Conservation (phyloP, 176 grass and related monocot species). For the Bolboschoenus planiculmis region DNA sequence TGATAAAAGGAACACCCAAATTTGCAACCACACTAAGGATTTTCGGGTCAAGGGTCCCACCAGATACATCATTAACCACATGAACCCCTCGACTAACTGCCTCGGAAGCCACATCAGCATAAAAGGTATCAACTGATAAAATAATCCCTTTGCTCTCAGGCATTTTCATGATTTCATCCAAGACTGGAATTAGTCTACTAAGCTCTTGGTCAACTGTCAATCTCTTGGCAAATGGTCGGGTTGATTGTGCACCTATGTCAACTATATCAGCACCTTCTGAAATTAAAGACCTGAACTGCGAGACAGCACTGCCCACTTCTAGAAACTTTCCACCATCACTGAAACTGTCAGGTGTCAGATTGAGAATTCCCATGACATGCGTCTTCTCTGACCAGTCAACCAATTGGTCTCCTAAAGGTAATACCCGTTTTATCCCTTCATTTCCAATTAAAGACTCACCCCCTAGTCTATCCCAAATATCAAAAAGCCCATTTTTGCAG, state of each 20-base stretch:
- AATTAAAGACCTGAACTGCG: slow-evolving; percentile 54
- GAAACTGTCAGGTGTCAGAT: slow-evolving; percentile 88
- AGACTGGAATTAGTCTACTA: slow-evolving; percentile 62
- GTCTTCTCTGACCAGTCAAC: slow-evolving; percentile 68
- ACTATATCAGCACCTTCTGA: slow-evolving; percentile 84
- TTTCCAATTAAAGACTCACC: slow-evolving; percentile 69
- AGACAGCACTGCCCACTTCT: slow-evolving; percentile 42
- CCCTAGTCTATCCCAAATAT: slow-evolving; percentile 61
- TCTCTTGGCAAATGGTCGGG: slow-evolving; percentile 58
- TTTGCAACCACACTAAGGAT: slow-evolving; percentile 67
- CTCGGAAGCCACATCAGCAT: slow-evolving; percentile 60
- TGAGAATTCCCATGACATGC: slow-evolving; percentile 77
- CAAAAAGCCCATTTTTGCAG: slow-evolving; percentile 48
- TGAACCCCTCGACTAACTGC: slow-evolving; percentile 72
- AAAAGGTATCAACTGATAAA: slow-evolving; percentile 80
- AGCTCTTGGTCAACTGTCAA: slow-evolving; percentile 66
- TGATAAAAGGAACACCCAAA: slow-evolving; percentile 66
- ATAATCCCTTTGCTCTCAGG: slow-evolving; percentile 63
- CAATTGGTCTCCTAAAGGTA: slow-evolving; percentile 39
- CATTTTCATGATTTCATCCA: slow-evolving; percentile 48
- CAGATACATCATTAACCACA: slow-evolving; percentile 81
- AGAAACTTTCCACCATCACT: slow-evolving; percentile 84
- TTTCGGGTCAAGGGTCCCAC: slow-evolving; percentile 59
- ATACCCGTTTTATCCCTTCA: slow-evolving; percentile 62
- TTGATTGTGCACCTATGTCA: slow-evolving; percentile 91